Conservation (phyloP, 805 yeast species). For the Metschnikowia hibisci region DNA sequence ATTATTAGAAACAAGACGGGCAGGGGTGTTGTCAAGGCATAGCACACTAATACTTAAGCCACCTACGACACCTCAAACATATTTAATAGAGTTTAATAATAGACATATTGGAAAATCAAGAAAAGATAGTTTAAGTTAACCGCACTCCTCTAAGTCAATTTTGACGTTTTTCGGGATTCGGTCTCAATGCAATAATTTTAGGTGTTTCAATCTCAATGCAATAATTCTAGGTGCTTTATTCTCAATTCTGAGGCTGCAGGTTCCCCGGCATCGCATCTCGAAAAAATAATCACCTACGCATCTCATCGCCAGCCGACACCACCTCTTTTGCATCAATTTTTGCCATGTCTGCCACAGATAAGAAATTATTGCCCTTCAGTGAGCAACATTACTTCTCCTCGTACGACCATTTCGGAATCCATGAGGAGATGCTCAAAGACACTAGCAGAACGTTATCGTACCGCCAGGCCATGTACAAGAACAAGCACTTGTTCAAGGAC, state of each 20-base stretch:
- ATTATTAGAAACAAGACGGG: slow-evolving; percentile 30
- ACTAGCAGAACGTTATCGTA: slow-evolving; percentile 87
- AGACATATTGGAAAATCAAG: too few species aligned
- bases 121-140: too few species aligned
- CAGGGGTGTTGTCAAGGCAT: slow-evolving; percentile 1
- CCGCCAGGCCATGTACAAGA: slow-evolving; percentile 87
- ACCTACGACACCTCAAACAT: too few species aligned
- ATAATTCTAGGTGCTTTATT: too few species aligned
- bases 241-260: too few species aligned
- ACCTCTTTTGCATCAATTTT: background rate
- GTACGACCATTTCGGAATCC: slow-evolving; percentile 95
- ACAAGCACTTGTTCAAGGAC: slow-evolving; percentile 83
- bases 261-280: slow-evolving; percentile 1
- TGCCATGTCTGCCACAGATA: slow-evolving; percentile 60
- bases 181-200: too few species aligned
- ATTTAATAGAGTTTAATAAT: too few species aligned
- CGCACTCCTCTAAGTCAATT: too few species aligned
- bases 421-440: slow-evolving; percentile 98
- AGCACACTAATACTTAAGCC: too few species aligned
- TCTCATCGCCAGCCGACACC: background rate
- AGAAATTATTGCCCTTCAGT: slow-evolving; percentile 54
- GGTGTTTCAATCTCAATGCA: too few species aligned
- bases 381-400: slow-evolving; percentile 96
- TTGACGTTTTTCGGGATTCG: too few species aligned
- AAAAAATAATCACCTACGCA: background rate